Percentiles rank a stretch among this genome's conserved stretches.
Evolutionary conservation across 257 asterid genomes (phyloP).

Genomic region (Solanum etuberosum): DNA sequence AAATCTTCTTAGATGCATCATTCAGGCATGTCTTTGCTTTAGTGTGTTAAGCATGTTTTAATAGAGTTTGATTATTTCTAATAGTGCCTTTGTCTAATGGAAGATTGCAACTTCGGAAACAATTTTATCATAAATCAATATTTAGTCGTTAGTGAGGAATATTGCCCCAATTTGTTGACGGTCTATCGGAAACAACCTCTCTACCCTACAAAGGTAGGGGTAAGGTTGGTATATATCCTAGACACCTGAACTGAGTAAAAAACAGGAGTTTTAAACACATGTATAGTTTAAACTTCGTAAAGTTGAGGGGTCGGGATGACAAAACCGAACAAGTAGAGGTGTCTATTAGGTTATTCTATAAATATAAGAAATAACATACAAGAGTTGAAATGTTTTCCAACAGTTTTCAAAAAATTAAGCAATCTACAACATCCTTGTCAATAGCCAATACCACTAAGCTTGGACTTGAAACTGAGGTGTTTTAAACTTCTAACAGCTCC

Average conservation of each 20-base stretch:
- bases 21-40: neutral
- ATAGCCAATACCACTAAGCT: neutral
- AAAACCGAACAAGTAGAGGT: neutral
- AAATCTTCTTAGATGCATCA: neutral
- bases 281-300: neutral
- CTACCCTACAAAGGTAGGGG: neutral
- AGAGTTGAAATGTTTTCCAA: neutral
- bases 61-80: neutral
- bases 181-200: neutral
- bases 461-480: neutral
- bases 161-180: neutral
- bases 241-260: neutral
- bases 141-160: neutral
- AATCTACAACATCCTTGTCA: neutral
- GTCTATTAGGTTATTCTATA: neutral
- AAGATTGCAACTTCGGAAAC: neutral
- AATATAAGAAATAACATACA: neutral
- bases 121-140: neutral
- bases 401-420: neutral
- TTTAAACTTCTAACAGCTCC: neutral
- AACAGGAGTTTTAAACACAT: neutral
- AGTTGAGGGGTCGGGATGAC: neutral
- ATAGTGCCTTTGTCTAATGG: neutral
- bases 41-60: neutral
- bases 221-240: neutral